Percentiles rank a stretch among this genome's conserved stretches.
These are phyloP conservation scores for Phytophthora citricola DNA, from an alignment of 352 stramenopile genomes.

Conservation along the genomic window DNA sequence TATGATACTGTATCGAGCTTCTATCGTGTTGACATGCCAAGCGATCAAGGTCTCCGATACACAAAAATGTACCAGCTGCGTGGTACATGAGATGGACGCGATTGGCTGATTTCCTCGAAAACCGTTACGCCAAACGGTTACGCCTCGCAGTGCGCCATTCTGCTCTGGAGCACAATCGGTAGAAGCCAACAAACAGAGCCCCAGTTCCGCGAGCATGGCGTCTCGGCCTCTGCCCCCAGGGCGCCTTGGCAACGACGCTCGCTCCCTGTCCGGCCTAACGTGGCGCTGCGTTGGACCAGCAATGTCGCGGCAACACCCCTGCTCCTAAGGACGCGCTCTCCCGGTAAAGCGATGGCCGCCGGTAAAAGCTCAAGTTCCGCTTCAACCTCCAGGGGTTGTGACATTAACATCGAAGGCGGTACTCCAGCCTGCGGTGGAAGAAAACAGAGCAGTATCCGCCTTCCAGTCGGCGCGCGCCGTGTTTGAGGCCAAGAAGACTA, in stretches of 20 bases:
- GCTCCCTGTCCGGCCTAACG: constrained; percentile 28
- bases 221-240: constrained; percentile 44
- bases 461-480: constrained; percentile 38
- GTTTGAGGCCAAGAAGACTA: constrained; percentile 36
- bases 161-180: constrained; percentile 12
- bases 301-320: constrained; percentile 6
- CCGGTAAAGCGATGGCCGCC: constrained; percentile 21
- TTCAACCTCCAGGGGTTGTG: constrained; percentile 5
- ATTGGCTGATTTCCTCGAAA: constrained; percentile 19
- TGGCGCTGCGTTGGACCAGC: constrained; percentile 36
- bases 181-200: background rate
- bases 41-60: background rate
- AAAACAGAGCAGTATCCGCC: constrained; percentile 9
- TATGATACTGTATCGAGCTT: background rate
- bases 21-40: too few species aligned
- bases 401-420: background rate
- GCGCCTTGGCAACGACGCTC: constrained; percentile 22
- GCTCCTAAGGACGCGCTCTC: constrained; percentile 8
- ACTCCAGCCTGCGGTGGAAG: background rate
- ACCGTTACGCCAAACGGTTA: constrained; percentile 28
- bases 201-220: constrained; percentile 36
- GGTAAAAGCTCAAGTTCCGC: background rate
- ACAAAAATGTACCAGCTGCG: background rate
- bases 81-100: constrained; percentile 15
- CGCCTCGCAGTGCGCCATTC: constrained; percentile 10